Evolutionary conservation across 2,329 filamentous ascomycete genomes (phyloP).

Genomic region (Fusarium oxysporum): DNA sequence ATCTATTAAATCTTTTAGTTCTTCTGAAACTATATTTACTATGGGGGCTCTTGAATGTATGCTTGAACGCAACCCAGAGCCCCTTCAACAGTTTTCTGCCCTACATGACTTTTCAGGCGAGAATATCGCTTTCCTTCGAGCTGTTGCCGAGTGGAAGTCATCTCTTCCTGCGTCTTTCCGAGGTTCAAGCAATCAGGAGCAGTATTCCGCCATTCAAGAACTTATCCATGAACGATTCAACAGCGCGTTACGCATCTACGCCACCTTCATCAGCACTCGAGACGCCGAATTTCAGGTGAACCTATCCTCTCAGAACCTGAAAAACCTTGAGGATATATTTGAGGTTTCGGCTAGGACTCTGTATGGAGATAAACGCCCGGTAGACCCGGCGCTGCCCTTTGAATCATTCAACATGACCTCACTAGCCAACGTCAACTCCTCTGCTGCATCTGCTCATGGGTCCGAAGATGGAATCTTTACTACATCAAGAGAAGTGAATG

Average conservation of each 20-base stretch:
- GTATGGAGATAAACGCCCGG: constrained; percentile 50
- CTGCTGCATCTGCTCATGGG: neutral
- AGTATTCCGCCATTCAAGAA: constrained; percentile 38
- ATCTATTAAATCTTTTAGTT: neutral
- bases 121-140: constrained; percentile 74
- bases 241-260: constrained; percentile 70
- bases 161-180: constrained; percentile 32
- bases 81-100: constrained; percentile 72
- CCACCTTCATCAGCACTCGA: constrained; percentile 66
- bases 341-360: constrained; percentile 60
- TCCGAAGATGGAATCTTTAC: neutral
- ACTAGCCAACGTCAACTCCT: neutral
- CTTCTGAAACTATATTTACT: constrained; percentile 55
- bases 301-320: constrained; percentile 65
- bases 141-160: constrained; percentile 67
- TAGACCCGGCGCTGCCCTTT: constrained; percentile 56
- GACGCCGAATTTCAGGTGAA: constrained; percentile 75
- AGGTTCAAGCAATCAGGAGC: neutral
- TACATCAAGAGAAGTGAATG: neutral
- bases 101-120: constrained; percentile 75
- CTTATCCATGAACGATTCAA: constrained; percentile 60
- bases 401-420: neutral
- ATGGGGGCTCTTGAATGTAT: constrained; percentile 72
- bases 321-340: constrained; percentile 66
- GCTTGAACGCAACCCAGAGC: constrained; percentile 66